phyloP scores from a whole-genome alignment of 768 basidiomycete species.

The Lentinula raphanica region DNA sequence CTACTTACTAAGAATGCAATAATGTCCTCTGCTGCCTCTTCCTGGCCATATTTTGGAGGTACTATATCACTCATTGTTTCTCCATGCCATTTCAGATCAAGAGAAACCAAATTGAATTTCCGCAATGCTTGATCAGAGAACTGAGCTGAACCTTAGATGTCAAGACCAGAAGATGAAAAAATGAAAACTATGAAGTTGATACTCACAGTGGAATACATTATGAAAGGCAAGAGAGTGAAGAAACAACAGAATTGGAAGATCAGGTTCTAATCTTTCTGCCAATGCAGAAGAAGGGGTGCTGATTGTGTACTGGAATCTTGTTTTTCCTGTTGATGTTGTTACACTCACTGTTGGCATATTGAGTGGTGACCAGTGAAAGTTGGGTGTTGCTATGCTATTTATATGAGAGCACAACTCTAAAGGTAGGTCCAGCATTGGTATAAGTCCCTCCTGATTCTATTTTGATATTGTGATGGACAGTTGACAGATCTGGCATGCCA shows the following conservation, averaged over 20 bases:
- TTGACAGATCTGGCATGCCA: no score
- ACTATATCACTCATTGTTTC: background rate
- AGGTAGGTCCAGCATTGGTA: no score
- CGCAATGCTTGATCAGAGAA: background rate
- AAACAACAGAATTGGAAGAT: background rate
- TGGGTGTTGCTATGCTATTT: no score
- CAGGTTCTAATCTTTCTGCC: background rate
- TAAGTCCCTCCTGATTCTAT: no score
- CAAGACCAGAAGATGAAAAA: background rate
- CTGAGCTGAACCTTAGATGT: constrained; percentile 2
- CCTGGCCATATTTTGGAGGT: background rate
- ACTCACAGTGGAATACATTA: constrained; percentile 10
- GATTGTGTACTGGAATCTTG: constrained; percentile 2
- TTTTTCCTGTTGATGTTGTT: background rate
- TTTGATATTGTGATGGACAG: no score
- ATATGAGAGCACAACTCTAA: no score
- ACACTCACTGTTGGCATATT: no score
- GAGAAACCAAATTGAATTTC: constrained; percentile 2
- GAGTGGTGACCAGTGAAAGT: no score
- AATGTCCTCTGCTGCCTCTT: constrained; percentile 3
- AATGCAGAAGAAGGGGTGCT: background rate
- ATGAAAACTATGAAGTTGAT: no score
- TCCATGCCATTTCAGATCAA: constrained; percentile 3
- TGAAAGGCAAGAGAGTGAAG: constrained; percentile 8
- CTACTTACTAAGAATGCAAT: background rate